Evolutionary conservation across 305 asterid species (phyloP).

Genomic region (Fraxinus xanthoxyloides): DNA sequence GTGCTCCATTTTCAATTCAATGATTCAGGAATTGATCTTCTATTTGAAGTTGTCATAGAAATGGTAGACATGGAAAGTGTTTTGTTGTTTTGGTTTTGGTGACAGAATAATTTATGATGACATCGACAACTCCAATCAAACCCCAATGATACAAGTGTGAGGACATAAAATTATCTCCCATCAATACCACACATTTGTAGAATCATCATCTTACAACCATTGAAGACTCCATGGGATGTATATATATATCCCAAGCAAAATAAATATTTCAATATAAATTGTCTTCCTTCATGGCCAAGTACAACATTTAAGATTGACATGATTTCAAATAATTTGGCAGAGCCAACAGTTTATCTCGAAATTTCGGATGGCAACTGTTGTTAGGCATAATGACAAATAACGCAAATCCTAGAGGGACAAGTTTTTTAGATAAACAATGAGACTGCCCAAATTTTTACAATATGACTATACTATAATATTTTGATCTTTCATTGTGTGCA

Average conservation of each 20-base stretch:
- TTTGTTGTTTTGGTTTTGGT: not conserved
- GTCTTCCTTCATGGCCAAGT: not conserved
- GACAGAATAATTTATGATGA: not conserved
- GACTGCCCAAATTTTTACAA: not conserved
- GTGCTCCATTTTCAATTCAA: not conserved
- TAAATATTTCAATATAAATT: not conserved
- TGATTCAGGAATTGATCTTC: not conserved
- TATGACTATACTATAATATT: not conserved
- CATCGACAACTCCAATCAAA: not conserved
- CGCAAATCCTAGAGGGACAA: not conserved
- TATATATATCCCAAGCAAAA: not conserved
- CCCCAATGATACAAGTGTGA: not conserved
- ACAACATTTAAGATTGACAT: not conserved
- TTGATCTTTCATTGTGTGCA: not conserved
- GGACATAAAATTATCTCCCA: not conserved
- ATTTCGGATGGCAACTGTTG: not conserved
- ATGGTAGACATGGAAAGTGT: not conserved
- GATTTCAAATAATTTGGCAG: not conserved
- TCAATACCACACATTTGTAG: not conserved
- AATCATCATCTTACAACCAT: not conserved
- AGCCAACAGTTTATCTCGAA: not conserved
- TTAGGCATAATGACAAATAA: not conserved
- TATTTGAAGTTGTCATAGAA: not conserved
- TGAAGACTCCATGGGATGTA: not conserved
- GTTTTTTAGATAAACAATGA: not conserved